A percentile compares a stretch with the other conserved stretches of the same genome.
These are phyloP conservation scores for Dryas drummondii DNA, from an alignment of 306 rosid genomes.

Conservation along the genomic window DNA sequence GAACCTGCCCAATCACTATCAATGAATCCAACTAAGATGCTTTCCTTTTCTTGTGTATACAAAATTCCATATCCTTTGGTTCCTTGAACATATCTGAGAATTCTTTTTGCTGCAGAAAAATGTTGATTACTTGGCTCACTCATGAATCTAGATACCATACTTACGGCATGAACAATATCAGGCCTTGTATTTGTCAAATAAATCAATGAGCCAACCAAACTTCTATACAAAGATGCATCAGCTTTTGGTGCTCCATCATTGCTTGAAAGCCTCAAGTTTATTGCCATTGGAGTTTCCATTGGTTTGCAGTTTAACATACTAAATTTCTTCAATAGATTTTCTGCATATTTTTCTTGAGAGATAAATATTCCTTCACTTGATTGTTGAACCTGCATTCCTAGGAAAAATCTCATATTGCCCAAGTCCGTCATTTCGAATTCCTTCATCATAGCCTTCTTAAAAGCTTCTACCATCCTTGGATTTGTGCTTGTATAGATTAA, in stretches of 20 bases:
- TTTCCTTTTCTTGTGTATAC: background rate
- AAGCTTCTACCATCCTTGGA: background rate
- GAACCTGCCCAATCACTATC: constrained; percentile 3
- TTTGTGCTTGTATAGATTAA: too few species aligned
- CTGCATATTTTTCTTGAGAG: background rate
- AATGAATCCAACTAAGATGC: background rate
- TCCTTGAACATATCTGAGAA: background rate
- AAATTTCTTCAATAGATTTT: background rate
- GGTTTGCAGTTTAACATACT: background rate
- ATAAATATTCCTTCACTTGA: too few species aligned
- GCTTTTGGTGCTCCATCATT: background rate
- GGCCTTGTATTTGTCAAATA: too few species aligned
- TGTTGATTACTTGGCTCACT: too few species aligned
- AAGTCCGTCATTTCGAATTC: too few species aligned
- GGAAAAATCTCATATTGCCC: too few species aligned
- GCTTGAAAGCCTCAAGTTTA: too few species aligned
- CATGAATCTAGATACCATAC: too few species aligned
- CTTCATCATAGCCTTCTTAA: background rate
- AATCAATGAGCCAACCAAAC: too few species aligned
- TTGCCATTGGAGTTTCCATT: background rate
- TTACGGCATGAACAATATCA: too few species aligned
- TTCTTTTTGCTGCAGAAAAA: too few species aligned
- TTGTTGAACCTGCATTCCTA: too few species aligned
- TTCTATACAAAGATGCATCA: background rate
- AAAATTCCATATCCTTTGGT: background rate